These are phyloP conservation scores for Ampelomyces quisqualis DNA, from an alignment of 2,329 filamentous ascomycete species.

Conservation along the genomic window DNA sequence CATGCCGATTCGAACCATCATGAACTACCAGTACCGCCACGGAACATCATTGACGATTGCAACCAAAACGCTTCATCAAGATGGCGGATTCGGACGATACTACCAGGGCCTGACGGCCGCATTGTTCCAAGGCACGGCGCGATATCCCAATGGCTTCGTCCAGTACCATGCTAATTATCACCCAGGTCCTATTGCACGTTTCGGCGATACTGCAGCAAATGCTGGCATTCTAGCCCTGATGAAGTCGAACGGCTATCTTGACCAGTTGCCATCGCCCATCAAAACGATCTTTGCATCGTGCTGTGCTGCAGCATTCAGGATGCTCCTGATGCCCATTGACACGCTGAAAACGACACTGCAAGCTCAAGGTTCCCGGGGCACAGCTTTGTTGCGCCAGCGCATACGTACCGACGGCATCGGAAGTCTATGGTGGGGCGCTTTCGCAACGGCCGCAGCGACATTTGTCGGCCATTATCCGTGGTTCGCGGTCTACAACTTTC, in stretches of 20 bases:
- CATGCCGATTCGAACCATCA: slow-evolving; percentile 35
- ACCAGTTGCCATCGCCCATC: slow-evolving; percentile 26
- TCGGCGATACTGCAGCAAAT: slow-evolving; percentile 35
- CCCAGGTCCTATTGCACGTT: slow-evolving; percentile 28
- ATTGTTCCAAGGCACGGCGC: slow-evolving; percentile 22
- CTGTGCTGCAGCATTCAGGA: slow-evolving; percentile 30
- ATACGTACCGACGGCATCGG: slow-evolving; percentile 28
- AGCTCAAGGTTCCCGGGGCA: slow-evolving; percentile 27
- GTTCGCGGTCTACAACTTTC: slow-evolving; percentile 33
- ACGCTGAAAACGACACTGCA: slow-evolving; percentile 33
- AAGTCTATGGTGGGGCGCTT: slow-evolving; percentile 36
- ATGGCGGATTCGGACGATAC: slow-evolving; percentile 29
- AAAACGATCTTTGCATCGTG: slow-evolving; percentile 32
- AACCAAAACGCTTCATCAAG: slow-evolving; percentile 27
- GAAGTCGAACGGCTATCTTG: slow-evolving; percentile 28
- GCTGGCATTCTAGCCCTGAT: slow-evolving; percentile 32
- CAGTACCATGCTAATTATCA: neutral
- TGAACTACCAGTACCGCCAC: slow-evolving; percentile 38
- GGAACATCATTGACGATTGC: slow-evolving; percentile 27
- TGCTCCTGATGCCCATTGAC: slow-evolving; percentile 33
- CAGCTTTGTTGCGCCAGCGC: slow-evolving; percentile 23
- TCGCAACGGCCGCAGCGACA: slow-evolving; percentile 33
- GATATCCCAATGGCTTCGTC: neutral
- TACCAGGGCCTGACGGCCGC: slow-evolving; percentile 31
- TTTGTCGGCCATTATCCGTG: slow-evolving; percentile 36